Conservation (phyloP, 768 basidiomycete species). For the Suillus fuscotomentosus region DNA sequence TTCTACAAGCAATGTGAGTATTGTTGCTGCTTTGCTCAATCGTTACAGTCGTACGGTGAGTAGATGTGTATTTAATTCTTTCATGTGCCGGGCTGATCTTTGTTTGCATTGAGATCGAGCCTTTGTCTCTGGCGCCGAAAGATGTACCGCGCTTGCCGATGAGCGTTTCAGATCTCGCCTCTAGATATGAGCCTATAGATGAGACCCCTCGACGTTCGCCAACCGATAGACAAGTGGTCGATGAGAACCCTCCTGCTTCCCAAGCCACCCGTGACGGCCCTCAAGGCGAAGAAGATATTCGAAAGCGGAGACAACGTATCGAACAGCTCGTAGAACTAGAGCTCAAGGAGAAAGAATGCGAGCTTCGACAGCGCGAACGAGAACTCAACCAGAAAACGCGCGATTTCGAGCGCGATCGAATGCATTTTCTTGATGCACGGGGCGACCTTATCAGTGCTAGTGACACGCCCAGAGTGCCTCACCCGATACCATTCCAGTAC, state of each 20-base stretch:
- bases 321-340: slow-evolving; percentile 54
- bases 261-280: slow-evolving; percentile 17
- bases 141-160: slow-evolving; percentile 63
- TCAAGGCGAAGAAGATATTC: slow-evolving; percentile 24
- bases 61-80: slow-evolving; percentile 11
- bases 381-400: slow-evolving; percentile 52
- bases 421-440: slow-evolving; percentile 37
- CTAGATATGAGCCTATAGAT: slow-evolving; percentile 53
- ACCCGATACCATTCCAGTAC: slow-evolving; percentile 22
- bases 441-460: slow-evolving; percentile 20
- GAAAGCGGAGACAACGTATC: slow-evolving; percentile 38
- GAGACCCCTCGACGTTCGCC: slow-evolving; percentile 44
- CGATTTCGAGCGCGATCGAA: slow-evolving; percentile 59
- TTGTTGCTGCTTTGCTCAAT: slow-evolving; percentile 70
- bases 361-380: slow-evolving; percentile 50
- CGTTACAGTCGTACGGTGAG: slow-evolving; percentile 59
- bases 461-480: slow-evolving; percentile 30
- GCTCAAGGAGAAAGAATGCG: slow-evolving; percentile 53
- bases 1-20: slow-evolving; percentile 49
- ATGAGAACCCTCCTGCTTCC: slow-evolving; percentile 20
- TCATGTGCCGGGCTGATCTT: slow-evolving; percentile 4
- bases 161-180: slow-evolving; percentile 63
- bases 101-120: slow-evolving; percentile 39
- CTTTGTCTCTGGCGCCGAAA: slow-evolving; percentile 52
- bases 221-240: slow-evolving; percentile 25